phyloP scores from a whole-genome alignment of 129 eudicot genomes.

The Rutidosis leptorrhynchoides region DNA sequence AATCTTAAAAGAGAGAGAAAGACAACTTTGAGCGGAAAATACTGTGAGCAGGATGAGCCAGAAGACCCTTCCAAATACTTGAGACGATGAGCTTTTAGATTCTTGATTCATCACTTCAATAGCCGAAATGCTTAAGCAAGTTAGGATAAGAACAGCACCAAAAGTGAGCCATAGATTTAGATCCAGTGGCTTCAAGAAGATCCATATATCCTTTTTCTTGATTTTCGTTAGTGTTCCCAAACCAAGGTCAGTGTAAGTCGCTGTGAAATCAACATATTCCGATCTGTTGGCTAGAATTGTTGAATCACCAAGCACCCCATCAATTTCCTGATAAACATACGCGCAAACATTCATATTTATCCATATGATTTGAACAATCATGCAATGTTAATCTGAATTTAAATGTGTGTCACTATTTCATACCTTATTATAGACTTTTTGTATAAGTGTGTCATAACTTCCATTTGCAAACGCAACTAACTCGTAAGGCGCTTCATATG shows the following conservation, averaged over 20 bases:
- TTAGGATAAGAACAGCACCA: slow-evolving; percentile 24
- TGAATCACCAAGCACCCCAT: slow-evolving; percentile 38
- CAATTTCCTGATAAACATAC: slow-evolving; percentile 26
- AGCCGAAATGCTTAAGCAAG: slow-evolving; percentile 35
- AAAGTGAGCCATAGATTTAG: slow-evolving; percentile 30
- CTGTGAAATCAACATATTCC: slow-evolving; percentile 39
- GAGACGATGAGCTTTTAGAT: slow-evolving; percentile 9
- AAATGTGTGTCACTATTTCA: not conserved
- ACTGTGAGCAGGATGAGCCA: slow-evolving; percentile 36
- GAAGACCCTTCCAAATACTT: slow-evolving; percentile 26
- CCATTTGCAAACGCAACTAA: slow-evolving; percentile 27
- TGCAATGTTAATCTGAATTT: not conserved
- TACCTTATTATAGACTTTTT: slow-evolving; percentile 42
- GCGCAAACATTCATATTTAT: too few relatives aligned
- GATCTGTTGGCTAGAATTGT: slow-evolving; percentile 43
- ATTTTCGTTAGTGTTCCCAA: slow-evolving; percentile 28
- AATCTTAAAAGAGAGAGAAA: slow-evolving; percentile 12
- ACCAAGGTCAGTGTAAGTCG: slow-evolving; percentile 41
- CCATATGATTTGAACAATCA: not conserved
- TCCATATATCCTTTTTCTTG: slow-evolving; percentile 26
- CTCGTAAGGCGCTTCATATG: slow-evolving; percentile 33
- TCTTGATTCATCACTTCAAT: slow-evolving; percentile 33
- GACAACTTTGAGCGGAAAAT: slow-evolving; percentile 29
- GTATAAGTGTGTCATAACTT: slow-evolving; percentile 35
- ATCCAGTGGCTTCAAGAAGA: slow-evolving; percentile 39